Evolutionary conservation across 306 rosid species (phyloP).

Genomic region (Albizia julibrissin): DNA sequence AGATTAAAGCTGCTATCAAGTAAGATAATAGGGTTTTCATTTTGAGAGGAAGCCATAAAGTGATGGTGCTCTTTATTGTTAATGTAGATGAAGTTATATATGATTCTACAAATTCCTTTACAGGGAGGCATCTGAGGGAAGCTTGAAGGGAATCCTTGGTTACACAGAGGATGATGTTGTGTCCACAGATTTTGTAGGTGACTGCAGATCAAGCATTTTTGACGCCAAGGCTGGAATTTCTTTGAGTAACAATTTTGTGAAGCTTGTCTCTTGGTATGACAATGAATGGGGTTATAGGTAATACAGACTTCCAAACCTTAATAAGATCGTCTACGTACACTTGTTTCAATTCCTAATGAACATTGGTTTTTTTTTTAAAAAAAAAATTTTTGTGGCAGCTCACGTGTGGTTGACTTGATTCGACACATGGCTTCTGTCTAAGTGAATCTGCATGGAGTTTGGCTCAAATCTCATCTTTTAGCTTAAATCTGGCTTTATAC

Average conservation of each 20-base stretch:
- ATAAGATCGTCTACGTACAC: background rate
- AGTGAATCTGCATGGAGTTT: background rate
- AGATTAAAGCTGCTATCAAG: conserved; percentile 83
- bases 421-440: conserved; percentile 15
- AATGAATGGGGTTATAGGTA: conserved; percentile 58
- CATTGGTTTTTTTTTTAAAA: background rate
- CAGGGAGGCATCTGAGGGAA: conserved; percentile 73
- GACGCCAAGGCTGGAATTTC: conserved; percentile 73
- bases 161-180: conserved; percentile 85
- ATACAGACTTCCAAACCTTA: background rate
- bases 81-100: background rate
- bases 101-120: background rate
- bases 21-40: conserved; percentile 27
- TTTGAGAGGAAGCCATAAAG: background rate
- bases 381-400: conserved; percentile 37
- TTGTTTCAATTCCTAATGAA: background rate
- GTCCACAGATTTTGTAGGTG: conserved; percentile 78
- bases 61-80: background rate
- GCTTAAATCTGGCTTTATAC: background rate
- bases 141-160: conserved; percentile 75
- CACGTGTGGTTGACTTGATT: conserved; percentile 28
- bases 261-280: conserved; percentile 67
- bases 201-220: conserved; percentile 62
- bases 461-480: background rate
- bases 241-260: conserved; percentile 66